Evolutionary conservation across 2,329 filamentous ascomycete species (phyloP), one percentile per base, ranked within the genome.

Genomic region (Microascus cirrosus): DNA sequence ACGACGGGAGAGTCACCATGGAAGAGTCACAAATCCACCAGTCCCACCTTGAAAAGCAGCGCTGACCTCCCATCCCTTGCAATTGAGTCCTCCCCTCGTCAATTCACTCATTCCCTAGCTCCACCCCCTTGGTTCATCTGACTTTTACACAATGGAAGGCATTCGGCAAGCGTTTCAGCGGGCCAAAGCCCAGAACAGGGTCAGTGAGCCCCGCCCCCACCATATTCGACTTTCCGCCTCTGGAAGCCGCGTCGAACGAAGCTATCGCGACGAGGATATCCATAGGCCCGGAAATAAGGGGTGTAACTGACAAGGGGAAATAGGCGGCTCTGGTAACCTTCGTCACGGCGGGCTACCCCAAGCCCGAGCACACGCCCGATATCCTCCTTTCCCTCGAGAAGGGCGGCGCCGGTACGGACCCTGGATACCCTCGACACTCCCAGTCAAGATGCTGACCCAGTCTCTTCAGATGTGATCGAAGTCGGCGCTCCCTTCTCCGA

Each of bases 401-500:
- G 70, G 94, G 94, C 68, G 94, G 94, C 64, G 86, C 93, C 66
- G 90, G 90, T 94, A 77, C 65, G 80, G 69, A 39, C 7, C 8
- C 36, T 11, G n/a, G n/a, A 28, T n/a, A 54, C 32, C 35, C 55
- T 20, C 50, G 18, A 28, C 2, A 25, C 48, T n/a, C 18, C 42
- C 12, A 8, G 20, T 6, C 53, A 15, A 56, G 10, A 51, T 13
- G 51, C 32, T 36, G 32, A 52, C 34, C 8, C 8, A 25, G 56
- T 58, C 56, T 28, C 22, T 7, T 39, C 64, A 90, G 94, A 99
- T 72, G 78, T 99, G 60, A 95, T 99, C 67, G 94, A 99, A 73
- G 84, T 99, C 64, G 94, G 93, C 62, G 85, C 96, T 59, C 94
- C 94, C 56, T 99, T 99, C 76, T 96, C 93, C 67, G 94, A 99